Percentiles rank a stretch among this genome's conserved stretches.
Conservation (phyloP, 2,329 filamentous ascomycete genomes). For the Ustilaginoidea virens region DNA sequence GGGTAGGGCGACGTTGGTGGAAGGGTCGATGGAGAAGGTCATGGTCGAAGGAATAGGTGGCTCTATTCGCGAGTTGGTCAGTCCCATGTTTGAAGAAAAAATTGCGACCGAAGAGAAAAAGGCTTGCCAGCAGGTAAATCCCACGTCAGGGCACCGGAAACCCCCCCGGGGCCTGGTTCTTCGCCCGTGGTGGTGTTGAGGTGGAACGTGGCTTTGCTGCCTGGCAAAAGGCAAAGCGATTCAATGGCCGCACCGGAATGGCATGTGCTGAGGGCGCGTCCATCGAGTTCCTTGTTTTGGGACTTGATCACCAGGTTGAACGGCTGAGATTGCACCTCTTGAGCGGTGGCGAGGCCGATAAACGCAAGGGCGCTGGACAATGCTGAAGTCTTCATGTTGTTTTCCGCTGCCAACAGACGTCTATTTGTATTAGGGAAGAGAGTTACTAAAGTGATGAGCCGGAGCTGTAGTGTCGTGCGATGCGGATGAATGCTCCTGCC, state of each 20-base stretch:
- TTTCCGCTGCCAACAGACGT: too few species aligned
- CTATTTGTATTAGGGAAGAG: too few species aligned
- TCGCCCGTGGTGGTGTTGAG: constrained; percentile 9
- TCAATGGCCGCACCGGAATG: constrained; percentile 10
- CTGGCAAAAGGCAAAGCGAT: constrained; percentile 6
- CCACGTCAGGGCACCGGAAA: constrained; percentile 6
- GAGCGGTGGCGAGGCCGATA: constrained; percentile 4
- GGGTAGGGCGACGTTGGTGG: constrained; percentile 10
- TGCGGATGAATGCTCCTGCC: too few species aligned
- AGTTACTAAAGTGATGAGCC: too few species aligned
- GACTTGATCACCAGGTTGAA: constrained; percentile 9
- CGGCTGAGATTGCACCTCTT: constrained; percentile 8
- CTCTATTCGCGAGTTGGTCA: neutral
- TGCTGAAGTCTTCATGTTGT: constrained; percentile 6
- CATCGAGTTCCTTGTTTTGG: constrained; percentile 6
- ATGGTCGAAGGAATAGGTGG: constrained; percentile 6
- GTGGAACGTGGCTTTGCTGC: constrained; percentile 3
- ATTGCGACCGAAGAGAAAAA: neutral
- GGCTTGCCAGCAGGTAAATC: constrained; percentile 4
- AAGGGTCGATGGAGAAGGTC: constrained; percentile 7
- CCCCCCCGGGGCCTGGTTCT: constrained; percentile 2
- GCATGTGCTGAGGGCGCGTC: constrained; percentile 6
- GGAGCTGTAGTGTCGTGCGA: too few species aligned
- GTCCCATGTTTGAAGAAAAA: neutral
- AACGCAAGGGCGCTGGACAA: constrained; percentile 2